Conservation (phyloP, 306 rosid genomes). For the Vachellia collinsii region DNA sequence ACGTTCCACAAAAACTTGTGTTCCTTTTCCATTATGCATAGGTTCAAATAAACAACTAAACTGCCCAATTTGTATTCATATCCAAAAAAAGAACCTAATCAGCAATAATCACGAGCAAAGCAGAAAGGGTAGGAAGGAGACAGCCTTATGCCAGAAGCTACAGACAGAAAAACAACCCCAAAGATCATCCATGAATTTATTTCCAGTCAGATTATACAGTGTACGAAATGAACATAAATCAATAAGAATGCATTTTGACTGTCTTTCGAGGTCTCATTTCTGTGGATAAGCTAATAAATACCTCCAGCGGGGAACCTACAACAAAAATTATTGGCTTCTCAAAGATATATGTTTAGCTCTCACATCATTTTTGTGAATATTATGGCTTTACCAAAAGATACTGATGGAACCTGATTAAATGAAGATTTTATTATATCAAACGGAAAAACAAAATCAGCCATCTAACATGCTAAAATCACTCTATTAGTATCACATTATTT, state of each 20-base stretch:
- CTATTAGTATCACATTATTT: too few species aligned
- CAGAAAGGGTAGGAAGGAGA: neutral
- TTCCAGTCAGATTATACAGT: neutral
- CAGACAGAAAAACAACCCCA: neutral
- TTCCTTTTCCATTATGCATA: neutral
- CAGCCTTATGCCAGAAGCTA: neutral
- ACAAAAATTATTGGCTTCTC: neutral
- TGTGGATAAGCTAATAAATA: neutral
- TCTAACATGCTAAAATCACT: neutral
- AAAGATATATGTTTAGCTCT: neutral
- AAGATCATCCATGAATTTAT: neutral
- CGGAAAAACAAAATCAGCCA: neutral
- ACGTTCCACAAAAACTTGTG: neutral
- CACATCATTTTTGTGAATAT: neutral
- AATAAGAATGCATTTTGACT: too few species aligned
- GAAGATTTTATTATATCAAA: neutral
- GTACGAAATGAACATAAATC: neutral
- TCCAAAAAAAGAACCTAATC: neutral
- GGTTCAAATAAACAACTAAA: neutral
- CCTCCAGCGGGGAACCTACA: neutral
- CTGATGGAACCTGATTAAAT: too few species aligned
- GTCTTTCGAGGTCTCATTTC: neutral
- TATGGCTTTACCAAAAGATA: neutral
- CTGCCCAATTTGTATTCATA: neutral
- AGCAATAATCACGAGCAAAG: neutral